These are phyloP conservation scores for Septoria petroselini DNA, from an alignment of 2,329 filamentous ascomycete genomes.

Conservation along the genomic window DNA sequence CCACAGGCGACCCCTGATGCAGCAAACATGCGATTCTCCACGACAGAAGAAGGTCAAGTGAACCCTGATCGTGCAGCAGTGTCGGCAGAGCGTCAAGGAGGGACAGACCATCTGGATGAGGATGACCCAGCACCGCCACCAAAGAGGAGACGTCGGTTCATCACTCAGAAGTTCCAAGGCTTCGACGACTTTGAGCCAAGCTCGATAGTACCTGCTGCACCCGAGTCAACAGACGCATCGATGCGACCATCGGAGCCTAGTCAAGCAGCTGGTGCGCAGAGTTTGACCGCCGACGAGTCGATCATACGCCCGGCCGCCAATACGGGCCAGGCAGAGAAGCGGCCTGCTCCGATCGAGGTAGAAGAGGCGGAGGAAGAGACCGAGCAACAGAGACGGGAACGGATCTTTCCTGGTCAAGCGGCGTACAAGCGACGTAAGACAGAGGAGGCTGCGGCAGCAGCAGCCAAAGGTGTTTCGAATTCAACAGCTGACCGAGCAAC, in stretches of 20 bases:
- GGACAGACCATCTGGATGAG: conserved; percentile 7
- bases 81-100: not conserved
- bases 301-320: conserved; percentile 13
- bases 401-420: conserved; percentile 71
- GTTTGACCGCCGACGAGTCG: conserved; percentile 25
- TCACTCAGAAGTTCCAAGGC: conserved; percentile 56
- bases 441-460: conserved; percentile 42
- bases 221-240: conserved; percentile 24
- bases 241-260: conserved; percentile 20
- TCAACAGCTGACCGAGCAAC: conserved; percentile 6
- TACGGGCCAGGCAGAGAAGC: conserved; percentile 30
- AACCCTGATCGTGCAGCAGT: not conserved
- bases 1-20: not conserved
- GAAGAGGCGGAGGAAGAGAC: conserved; percentile 25
- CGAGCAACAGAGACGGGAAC: conserved; percentile 59
- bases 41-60: not conserved
- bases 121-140: conserved; percentile 7
- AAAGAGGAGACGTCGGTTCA: conserved; percentile 33
- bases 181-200: conserved; percentile 41
- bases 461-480: conserved; percentile 1
- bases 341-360: conserved; percentile 28
- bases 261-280: conserved; percentile 24
- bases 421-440: conserved; percentile 75
- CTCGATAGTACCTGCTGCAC: conserved; percentile 28
- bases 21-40: not conserved